Evolutionary conservation across 1,284 basidiomycete species (phyloP), one percentile per base, ranked within the genome.

Genomic region (Volvariella volvacea): DNA sequence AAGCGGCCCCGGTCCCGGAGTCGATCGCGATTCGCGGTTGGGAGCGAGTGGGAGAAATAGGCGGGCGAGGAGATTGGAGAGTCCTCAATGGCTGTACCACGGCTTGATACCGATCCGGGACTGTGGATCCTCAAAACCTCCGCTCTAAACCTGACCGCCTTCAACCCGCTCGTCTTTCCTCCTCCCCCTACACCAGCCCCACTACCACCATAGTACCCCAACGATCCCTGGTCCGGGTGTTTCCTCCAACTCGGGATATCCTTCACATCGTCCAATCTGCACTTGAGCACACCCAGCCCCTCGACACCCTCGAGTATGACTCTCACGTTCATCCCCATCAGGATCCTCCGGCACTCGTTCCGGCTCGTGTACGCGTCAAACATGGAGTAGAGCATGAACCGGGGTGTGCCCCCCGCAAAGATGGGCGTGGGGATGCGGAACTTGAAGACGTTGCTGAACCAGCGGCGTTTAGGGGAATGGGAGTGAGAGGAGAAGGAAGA

Each of bases 371-470:
- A 71, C n/a, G 77, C 69, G 50, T 88, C 82, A 47, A 83, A 72
- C 8, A 71, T 67, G 2, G 89, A 92, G 37, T 79, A 64, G 1
- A 92, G 64, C 34, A 67, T 68, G 61, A 81, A 83, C 12, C 70
- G 74, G 14, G 78, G 70, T 0, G 88, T 81, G 57, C 85, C 90
- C 30, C n/a, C n/a, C n/a, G n/a, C n/a, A 31, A 31, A n/a, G n/a
- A n/a, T 12, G 25, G 25, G 12, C 25, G 12, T 28, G 25, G 25
- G 25, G 15, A 20, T 16, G 6, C 34, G 14, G 71, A 90, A 85
- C 58, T 82, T 87, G 76, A 97, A 95, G 39, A 96, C 75, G 50
- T 85, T 88, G 43, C 82, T 80, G 52, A 98, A 82, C 94, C 94
- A 97, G 46, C 79, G 81, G 40, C 86, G 79, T 61, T 85, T 88